Conservation (phyloP, 2,329 filamentous ascomycete genomes). For the Stylonectria norvegica region DNA sequence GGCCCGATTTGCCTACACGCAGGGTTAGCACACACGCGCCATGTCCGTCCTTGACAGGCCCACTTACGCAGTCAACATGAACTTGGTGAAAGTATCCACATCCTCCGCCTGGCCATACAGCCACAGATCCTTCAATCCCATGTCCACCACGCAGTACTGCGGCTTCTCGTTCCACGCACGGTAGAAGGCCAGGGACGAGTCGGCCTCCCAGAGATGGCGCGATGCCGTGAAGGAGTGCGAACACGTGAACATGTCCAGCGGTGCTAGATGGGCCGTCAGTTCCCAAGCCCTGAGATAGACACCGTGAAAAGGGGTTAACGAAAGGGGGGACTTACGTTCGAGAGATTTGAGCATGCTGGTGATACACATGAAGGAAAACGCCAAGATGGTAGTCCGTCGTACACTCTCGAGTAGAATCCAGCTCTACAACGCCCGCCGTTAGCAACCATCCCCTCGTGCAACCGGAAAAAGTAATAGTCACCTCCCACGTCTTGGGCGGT, state of each 20-base stretch:
- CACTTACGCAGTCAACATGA: conserved; percentile 38
- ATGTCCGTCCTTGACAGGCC: neutral
- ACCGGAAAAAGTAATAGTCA: conserved; percentile 12
- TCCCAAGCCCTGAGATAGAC: too few species aligned
- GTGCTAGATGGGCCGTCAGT: too few species aligned
- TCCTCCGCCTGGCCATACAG: conserved; percentile 35
- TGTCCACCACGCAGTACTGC: conserved; percentile 33
- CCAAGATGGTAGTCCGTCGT: conserved; percentile 37
- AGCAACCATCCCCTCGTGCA: neutral
- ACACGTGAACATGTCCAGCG: conserved; percentile 15
- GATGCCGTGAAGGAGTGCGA: conserved; percentile 36
- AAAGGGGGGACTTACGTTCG: conserved; percentile 27
- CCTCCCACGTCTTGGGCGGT: conserved; percentile 43
- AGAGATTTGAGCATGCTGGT: conserved; percentile 33
- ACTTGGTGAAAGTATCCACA: conserved; percentile 38
- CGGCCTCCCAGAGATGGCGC: conserved; percentile 42
- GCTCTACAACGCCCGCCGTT: conserved; percentile 17
- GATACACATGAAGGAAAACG: conserved; percentile 32
- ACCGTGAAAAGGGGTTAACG: conserved; percentile 2
- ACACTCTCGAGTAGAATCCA: conserved; percentile 44
- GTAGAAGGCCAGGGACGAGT: conserved; percentile 40
- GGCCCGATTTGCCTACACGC: conserved; percentile 33
- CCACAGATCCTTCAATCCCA: conserved; percentile 37
- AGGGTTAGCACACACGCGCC: neutral
- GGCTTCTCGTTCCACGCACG: conserved; percentile 43